These are phyloP conservation scores for Aspergillus carbonarius DNA, from an alignment of 2,329 filamentous ascomycete genomes.

Conservation along the genomic window DNA sequence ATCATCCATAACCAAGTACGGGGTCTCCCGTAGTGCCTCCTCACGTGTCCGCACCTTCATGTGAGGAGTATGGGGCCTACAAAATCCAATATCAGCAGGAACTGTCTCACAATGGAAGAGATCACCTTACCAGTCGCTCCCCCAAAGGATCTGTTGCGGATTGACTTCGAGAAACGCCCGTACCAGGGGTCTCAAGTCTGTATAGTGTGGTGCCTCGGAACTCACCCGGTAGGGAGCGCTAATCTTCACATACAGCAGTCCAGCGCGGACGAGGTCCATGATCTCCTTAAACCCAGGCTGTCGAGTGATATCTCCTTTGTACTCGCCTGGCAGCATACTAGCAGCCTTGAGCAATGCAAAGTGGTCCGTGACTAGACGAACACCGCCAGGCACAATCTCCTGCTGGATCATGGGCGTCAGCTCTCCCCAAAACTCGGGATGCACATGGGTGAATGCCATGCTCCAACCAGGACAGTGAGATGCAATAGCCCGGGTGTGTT, in stretches of 20 bases:
- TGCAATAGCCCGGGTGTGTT: conserved; percentile 27
- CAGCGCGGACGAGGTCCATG: conserved; percentile 30
- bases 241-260: conserved; percentile 39
- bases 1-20: conserved; percentile 28
- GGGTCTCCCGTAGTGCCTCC: conserved; percentile 35
- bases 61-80: conserved; percentile 38
- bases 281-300: conserved; percentile 34
- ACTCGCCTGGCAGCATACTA: conserved; percentile 31
- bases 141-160: conserved; percentile 35
- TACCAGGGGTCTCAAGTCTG: conserved; percentile 33
- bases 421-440: conserved; percentile 32
- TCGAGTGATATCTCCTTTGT: conserved; percentile 20
- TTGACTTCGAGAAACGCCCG: conserved; percentile 35
- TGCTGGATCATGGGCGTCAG: conserved; percentile 23
- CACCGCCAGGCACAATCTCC: conserved; percentile 18
- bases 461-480: conserved; percentile 26
- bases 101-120: too few relatives aligned
- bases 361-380: conserved; percentile 39
- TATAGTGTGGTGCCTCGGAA: conserved; percentile 30
- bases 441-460: conserved; percentile 33
- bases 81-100: background rate
- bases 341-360: conserved; percentile 37
- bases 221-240: conserved; percentile 41
- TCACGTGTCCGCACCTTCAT: conserved; percentile 38
- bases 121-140: conserved; percentile 41